These are phyloP conservation scores for Eremothecium gossypii DNA, from an alignment of 1,139 yeast genomes.

Conservation along the genomic window DNA sequence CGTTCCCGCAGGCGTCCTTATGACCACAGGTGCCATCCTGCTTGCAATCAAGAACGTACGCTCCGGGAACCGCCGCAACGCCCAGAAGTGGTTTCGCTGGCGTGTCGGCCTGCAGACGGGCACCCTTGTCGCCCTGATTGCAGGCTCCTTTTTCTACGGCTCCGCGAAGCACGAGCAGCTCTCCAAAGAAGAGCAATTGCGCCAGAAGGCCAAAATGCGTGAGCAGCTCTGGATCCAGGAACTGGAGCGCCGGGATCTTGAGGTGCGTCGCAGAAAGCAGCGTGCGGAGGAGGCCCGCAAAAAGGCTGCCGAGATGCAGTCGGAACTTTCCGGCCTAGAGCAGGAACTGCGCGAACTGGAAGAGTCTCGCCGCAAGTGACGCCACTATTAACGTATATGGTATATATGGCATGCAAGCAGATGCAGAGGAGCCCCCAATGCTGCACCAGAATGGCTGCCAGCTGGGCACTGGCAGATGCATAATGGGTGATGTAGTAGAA, in stretches of 20 bases:
- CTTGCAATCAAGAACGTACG: constrained; percentile 72
- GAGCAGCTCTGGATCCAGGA: constrained; percentile 88
- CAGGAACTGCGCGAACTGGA: constrained; percentile 24
- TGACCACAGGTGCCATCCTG: constrained; percentile 72
- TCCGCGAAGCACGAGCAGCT: constrained; percentile 32
- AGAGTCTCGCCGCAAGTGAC: no score
- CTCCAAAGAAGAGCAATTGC: constrained; percentile 49
- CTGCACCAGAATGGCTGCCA: no score
- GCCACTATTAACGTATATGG: no score
- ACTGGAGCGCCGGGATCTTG: constrained; percentile 73
- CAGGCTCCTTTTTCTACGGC: constrained; percentile 64
- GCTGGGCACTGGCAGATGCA: no score
- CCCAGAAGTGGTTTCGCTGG: constrained; percentile 83
- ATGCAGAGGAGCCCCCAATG: no score
- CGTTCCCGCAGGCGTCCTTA: constrained; percentile 71
- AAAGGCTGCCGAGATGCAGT: constrained; percentile 29
- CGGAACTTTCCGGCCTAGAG: constrained; percentile 21
- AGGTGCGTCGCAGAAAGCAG: constrained; percentile 55
- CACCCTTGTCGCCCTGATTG: constrained; percentile 71
- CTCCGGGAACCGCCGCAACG: constrained; percentile 61
- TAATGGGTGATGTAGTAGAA: background rate
- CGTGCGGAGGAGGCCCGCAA: constrained; percentile 42
- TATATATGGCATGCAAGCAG: no score
- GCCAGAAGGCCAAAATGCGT: constrained; percentile 73
- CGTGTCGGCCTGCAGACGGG: constrained; percentile 81